These are phyloP conservation scores for Trichophyton equinum DNA, from an alignment of 2,329 filamentous ascomycete genomes.

Conservation along the genomic window DNA sequence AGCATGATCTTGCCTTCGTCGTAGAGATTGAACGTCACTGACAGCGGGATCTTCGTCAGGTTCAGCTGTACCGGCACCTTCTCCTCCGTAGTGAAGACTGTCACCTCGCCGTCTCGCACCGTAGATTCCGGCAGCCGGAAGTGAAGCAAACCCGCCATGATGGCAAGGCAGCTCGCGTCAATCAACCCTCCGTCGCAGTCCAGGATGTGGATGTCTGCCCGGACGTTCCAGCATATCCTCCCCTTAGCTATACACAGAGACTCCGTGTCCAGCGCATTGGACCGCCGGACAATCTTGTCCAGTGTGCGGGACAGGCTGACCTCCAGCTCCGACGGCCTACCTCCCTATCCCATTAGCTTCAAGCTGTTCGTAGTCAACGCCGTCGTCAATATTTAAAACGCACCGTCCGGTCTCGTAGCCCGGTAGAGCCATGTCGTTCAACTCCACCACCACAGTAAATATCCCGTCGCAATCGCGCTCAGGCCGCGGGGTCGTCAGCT, in stretches of 20 bases:
- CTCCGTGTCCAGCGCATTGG: slow-evolving; percentile 85
- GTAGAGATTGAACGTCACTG: slow-evolving; percentile 80
- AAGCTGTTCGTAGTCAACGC: not conserved
- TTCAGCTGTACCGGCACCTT: slow-evolving; percentile 80
- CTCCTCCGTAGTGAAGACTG: slow-evolving; percentile 71
- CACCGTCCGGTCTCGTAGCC: slow-evolving; percentile 74
- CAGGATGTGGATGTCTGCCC: slow-evolving; percentile 83
- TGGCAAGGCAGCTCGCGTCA: slow-evolving; percentile 72
- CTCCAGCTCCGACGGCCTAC: slow-evolving; percentile 67
- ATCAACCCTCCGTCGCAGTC: slow-evolving; percentile 83
- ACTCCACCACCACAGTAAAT: slow-evolving; percentile 82
- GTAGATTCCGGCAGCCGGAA: slow-evolving; percentile 83
- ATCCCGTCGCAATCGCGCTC: slow-evolving; percentile 92
- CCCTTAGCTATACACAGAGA: slow-evolving; percentile 87
- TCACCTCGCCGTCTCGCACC: slow-evolving; percentile 72
- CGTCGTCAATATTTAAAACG: not conserved
- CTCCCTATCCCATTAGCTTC: not conserved
- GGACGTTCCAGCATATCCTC: slow-evolving; percentile 79
- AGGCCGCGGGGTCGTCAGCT: slow-evolving; percentile 70
- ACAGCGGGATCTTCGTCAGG: slow-evolving; percentile 84
- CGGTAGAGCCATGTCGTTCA: slow-evolving; percentile 84
- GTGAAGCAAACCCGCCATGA: slow-evolving; percentile 78
- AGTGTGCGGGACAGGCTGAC: slow-evolving; percentile 75
- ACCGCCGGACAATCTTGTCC: slow-evolving; percentile 87
- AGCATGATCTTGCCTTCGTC: slow-evolving; percentile 34